phyloP scores from a whole-genome alignment of 768 basidiomycete genomes.

The Serendipita sp. region DNA sequence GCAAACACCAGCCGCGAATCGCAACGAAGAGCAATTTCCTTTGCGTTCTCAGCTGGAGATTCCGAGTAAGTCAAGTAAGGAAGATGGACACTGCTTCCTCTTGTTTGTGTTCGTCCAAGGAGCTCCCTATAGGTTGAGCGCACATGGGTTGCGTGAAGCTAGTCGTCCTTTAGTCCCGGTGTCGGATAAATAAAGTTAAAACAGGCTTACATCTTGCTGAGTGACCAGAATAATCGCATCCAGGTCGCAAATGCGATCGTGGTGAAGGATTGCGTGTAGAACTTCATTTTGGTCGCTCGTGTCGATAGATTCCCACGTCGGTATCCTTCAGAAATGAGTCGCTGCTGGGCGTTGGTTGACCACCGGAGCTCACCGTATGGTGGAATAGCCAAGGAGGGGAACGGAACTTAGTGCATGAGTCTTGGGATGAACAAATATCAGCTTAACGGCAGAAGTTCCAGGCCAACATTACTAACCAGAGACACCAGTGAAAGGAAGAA shows the following conservation, averaged over 20 bases:
- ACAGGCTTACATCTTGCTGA: neutral
- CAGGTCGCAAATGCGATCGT: neutral
- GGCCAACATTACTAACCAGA: neutral
- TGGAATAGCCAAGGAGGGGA: neutral
- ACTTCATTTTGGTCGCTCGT: neutral
- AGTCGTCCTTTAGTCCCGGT: neutral
- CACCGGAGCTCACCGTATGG: neutral
- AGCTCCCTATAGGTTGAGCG: neutral
- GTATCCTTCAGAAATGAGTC: neutral
- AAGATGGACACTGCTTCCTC: neutral
- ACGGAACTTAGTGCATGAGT: neutral
- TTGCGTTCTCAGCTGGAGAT: neutral
- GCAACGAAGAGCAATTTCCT: neutral
- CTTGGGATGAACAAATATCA: neutral
- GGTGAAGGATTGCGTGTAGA: neutral
- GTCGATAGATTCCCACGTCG: neutral
- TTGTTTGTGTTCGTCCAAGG: neutral
- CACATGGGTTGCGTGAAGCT: neutral
- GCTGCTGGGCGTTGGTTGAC: neutral
- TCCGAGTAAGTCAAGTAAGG: neutral
- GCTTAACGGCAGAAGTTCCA: neutral
- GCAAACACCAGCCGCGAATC: neutral
- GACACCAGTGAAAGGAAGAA: neutral
- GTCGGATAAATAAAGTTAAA: neutral
- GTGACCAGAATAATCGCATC: neutral